Percentiles rank a stretch among this genome's conserved stretches.
These are phyloP conservation scores for Pythium vanterpoolii DNA, from an alignment of 352 stramenopile genomes.

Conservation along the genomic window DNA sequence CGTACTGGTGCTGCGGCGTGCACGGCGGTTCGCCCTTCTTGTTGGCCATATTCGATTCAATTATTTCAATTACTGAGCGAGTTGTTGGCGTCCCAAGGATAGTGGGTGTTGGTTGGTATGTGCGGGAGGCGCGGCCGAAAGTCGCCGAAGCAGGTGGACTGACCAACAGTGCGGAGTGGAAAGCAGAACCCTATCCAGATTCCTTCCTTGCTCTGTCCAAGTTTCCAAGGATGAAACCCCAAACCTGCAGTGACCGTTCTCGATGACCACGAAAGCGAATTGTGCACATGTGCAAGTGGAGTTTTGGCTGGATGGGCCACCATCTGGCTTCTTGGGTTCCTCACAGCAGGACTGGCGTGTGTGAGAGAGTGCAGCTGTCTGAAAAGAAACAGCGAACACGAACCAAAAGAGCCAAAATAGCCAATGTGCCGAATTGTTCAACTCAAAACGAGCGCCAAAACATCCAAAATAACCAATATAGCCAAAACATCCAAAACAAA, in stretches of 20 bases:
- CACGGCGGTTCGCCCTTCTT: conserved; percentile 16
- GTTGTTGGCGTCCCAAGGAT: background rate
- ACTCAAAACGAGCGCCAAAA: background rate
- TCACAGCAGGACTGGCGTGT: background rate
- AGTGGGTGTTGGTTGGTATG: background rate
- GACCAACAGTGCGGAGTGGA: background rate
- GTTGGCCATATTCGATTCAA: background rate
- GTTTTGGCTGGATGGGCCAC: too few relatives aligned
- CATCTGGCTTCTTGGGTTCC: conserved; percentile 14
- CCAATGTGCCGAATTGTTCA: background rate
- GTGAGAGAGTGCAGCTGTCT: conserved; percentile 1
- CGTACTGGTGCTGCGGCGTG: conserved; percentile 3
- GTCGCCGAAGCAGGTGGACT: background rate
- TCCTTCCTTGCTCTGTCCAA: background rate
- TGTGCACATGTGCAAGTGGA: too few relatives aligned
- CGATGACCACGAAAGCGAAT: background rate
- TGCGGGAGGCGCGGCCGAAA: background rate
- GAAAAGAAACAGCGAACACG: background rate
- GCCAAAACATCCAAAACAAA: too few relatives aligned
- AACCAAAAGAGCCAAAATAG: background rate
- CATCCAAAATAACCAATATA: too few relatives aligned
- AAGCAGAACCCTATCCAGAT: background rate
- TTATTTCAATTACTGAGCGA: too few relatives aligned
- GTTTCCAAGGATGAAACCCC: background rate
- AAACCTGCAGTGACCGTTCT: background rate